Evolutionary conservation across 2,329 filamentous ascomycete species (phyloP).

Genomic region (Botrytis aclada): DNA sequence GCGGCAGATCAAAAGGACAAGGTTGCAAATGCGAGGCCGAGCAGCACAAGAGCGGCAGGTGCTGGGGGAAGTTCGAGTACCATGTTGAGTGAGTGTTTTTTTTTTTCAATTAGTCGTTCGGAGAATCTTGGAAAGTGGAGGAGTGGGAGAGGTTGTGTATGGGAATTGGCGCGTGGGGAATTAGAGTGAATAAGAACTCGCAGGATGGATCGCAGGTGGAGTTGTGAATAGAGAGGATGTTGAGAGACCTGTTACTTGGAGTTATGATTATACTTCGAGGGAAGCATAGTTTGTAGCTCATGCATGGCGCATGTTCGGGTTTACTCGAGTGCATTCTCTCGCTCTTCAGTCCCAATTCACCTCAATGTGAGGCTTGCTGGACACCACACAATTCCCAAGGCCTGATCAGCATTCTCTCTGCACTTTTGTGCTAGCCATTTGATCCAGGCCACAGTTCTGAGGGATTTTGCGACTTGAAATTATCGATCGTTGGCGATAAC

Average conservation of each 20-base stretch:
- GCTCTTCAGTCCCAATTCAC: background rate
- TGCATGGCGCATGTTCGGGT: background rate
- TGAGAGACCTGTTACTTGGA: background rate
- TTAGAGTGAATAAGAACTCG: background rate
- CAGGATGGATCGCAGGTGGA: background rate
- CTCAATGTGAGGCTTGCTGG: background rate
- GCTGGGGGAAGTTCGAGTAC: conserved; percentile 96
- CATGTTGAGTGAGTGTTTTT: conserved; percentile 78
- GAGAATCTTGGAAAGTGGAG: background rate
- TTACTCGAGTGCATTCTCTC: background rate
- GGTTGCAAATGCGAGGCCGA: conserved; percentile 87
- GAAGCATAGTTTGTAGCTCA: background rate
- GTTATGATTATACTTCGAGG: background rate
- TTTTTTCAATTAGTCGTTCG: conserved; percentile 14
- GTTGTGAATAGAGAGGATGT: background rate
- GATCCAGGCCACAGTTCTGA: background rate
- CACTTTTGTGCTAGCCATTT: background rate
- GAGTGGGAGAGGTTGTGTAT: background rate
- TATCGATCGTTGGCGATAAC: background rate
- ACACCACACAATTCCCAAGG: background rate
- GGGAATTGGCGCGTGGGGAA: background rate
- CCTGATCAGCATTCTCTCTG: background rate
- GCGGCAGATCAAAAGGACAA: conserved; percentile 98
- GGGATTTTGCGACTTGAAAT: background rate
- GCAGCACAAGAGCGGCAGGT: conserved; percentile 87